Percentiles rank a stretch among this genome's conserved stretches.
phyloP scores from a whole-genome alignment of 2,329 filamentous ascomycete species.

The Claviceps lovelessii region DNA sequence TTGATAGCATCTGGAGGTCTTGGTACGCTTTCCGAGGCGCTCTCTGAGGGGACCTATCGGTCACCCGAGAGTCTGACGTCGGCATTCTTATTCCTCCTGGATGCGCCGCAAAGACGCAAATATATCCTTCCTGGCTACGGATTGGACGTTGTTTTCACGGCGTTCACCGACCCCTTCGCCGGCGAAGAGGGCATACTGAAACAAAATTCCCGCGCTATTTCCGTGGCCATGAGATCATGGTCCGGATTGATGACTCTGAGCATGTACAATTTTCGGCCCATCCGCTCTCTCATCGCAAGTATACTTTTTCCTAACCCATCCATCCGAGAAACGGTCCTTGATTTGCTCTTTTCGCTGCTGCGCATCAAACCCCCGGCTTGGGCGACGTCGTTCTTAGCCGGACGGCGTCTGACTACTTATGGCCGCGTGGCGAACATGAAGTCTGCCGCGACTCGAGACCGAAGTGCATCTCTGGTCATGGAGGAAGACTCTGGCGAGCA shows the following conservation, averaged over 20 bases:
- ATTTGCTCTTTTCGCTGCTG: conserved; percentile 65
- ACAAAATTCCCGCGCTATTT: conserved; percentile 82
- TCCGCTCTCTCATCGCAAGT: conserved; percentile 61
- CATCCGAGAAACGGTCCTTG: conserved; percentile 65
- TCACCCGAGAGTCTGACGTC: conserved; percentile 78
- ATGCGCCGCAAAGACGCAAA: conserved; percentile 65
- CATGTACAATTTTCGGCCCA: conserved; percentile 74
- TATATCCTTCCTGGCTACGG: conserved; percentile 82
- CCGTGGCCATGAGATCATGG: conserved; percentile 86
- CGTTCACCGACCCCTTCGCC: conserved; percentile 71
- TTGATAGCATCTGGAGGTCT: conserved; percentile 75
- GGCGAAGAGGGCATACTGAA: conserved; percentile 52
- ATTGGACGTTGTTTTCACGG: conserved; percentile 75
- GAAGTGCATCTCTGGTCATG: conserved; percentile 36
- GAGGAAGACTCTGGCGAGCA: conserved; percentile 59
- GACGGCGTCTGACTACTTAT: conserved; percentile 84
- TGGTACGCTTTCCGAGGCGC: conserved; percentile 73
- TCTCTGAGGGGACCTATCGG: conserved; percentile 82
- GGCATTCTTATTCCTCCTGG: conserved; percentile 80
- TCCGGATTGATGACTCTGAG: conserved; percentile 77
- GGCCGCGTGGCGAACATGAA: conserved; percentile 83
- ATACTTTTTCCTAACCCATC: conserved; percentile 41
- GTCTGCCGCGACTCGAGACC: conserved; percentile 35
- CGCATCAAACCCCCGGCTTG: conserved; percentile 84
- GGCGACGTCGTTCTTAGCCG: conserved; percentile 91